Evolutionary conservation across 2,329 filamentous ascomycete species (phyloP).

Genomic region (Arthroderma sp.): DNA sequence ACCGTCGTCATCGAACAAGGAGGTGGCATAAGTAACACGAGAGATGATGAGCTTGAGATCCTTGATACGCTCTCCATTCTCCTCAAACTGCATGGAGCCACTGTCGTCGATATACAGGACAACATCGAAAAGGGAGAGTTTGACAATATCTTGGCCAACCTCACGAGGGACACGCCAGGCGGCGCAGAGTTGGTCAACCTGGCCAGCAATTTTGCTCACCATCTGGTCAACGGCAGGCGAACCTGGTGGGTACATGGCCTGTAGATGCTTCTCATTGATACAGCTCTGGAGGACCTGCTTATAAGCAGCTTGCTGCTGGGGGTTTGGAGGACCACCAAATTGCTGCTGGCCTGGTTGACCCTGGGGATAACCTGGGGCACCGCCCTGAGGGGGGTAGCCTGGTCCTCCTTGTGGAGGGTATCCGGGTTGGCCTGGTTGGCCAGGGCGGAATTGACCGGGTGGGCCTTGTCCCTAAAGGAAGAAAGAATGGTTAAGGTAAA

Average conservation of each 20-base stretch:
- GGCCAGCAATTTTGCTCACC: conserved; percentile 37
- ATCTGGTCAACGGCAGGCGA: conserved; percentile 41
- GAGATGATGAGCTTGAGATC: conserved; percentile 53
- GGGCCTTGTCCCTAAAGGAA: conserved; percentile 20
- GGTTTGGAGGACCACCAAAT: conserved; percentile 28
- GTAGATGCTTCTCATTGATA: conserved; percentile 49
- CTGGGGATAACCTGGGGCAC: conserved; percentile 19
- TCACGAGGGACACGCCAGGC: conserved; percentile 48
- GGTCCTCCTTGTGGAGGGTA: conserved; percentile 25
- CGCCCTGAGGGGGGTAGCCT: conserved; percentile 21
- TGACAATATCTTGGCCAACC: conserved; percentile 51
- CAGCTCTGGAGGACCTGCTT: conserved; percentile 44
- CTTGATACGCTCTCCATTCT: conserved; percentile 54
- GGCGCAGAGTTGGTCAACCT: conserved; percentile 45
- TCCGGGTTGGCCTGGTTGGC: conserved; percentile 20
- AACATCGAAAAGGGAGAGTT: conserved; percentile 51
- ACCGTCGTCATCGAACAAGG: conserved; percentile 58
- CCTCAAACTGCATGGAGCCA: conserved; percentile 58
- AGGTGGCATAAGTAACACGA: conserved; percentile 51
- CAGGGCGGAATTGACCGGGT: conserved; percentile 23
- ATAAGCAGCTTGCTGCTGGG: conserved; percentile 44
- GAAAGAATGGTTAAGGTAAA: background rate
- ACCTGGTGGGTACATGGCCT: conserved; percentile 47
- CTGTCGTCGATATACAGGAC: conserved; percentile 56
- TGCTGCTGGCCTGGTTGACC: conserved; percentile 25